These are phyloP conservation scores for Thermochaetoides thermophila DNA, from an alignment of 495 filamentous ascomycete species.

Conservation along the genomic window DNA sequence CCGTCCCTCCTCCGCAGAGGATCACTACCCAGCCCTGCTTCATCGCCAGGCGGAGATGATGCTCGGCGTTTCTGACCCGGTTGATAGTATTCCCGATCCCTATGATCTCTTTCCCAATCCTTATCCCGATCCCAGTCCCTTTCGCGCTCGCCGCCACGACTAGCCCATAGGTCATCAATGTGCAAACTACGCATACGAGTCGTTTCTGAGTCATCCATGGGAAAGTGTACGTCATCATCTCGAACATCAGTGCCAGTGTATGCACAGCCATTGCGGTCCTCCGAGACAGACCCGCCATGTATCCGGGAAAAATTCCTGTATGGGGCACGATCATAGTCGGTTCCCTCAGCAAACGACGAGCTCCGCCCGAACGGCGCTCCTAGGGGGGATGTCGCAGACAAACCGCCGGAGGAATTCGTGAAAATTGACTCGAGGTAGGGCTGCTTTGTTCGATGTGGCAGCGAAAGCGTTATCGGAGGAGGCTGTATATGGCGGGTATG, in stretches of 20 bases:
- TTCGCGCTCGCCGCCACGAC: too few species aligned
- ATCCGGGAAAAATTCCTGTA: slow-evolving; percentile 46
- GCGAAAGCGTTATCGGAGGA: slow-evolving; percentile 33
- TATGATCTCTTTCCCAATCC: slow-evolving; percentile 6
- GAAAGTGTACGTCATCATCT: slow-evolving; percentile 49
- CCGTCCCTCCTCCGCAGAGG: slow-evolving; percentile 50
- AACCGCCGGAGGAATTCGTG: slow-evolving; percentile 29
- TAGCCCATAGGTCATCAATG: slow-evolving; percentile 36
- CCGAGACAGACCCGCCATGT: slow-evolving; percentile 26
- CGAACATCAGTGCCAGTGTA: too few species aligned
- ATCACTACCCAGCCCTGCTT: slow-evolving; percentile 49
- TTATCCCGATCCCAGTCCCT: slow-evolving; percentile 11
- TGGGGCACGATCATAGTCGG: slow-evolving; percentile 36
- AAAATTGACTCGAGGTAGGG: slow-evolving; percentile 29
- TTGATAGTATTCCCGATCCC: slow-evolving; percentile 21
- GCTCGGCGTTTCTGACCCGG: slow-evolving; percentile 62
- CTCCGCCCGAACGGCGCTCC: slow-evolving; percentile 31
- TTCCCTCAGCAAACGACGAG: slow-evolving; percentile 25
- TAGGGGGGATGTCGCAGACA: slow-evolving; percentile 36
- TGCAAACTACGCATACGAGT: slow-evolving; percentile 41
- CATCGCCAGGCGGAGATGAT: slow-evolving; percentile 65
- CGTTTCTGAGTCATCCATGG: slow-evolving; percentile 54
- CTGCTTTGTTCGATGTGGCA: slow-evolving; percentile 29
- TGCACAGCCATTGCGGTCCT: too few species aligned
- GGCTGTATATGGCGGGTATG: slow-evolving; percentile 31